Conservation (phyloP, 1,284 basidiomycete genomes). For the Tranzscheliella williamsii region DNA sequence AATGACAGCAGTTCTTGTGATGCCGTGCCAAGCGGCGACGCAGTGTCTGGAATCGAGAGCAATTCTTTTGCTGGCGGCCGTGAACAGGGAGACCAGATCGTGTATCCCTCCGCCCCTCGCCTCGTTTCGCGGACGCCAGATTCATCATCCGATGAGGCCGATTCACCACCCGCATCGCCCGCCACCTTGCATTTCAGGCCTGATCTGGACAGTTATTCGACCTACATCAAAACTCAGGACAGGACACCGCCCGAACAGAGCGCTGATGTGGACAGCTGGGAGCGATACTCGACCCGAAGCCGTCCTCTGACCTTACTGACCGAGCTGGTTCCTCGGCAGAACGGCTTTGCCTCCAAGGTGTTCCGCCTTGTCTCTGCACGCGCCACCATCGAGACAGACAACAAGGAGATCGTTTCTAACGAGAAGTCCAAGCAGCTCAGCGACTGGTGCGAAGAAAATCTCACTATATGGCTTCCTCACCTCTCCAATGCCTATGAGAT, state of each 20-base stretch:
- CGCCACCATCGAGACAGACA: slow-evolving; percentile 28
- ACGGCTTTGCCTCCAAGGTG: slow-evolving; percentile 25
- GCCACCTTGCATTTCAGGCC: neutral
- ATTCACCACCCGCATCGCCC: slow-evolving; percentile 2
- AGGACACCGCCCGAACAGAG: slow-evolving; percentile 9
- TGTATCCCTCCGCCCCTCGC: slow-evolving; percentile 20
- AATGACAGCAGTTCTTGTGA: slow-evolving; percentile 1
- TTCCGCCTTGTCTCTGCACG: slow-evolving; percentile 36
- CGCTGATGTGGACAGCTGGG: slow-evolving; percentile 30
- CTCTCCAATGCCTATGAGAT: slow-evolving; percentile 24
- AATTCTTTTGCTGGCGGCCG: slow-evolving; percentile 27
- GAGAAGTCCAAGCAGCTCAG: slow-evolving; percentile 27
- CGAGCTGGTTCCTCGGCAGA: slow-evolving; percentile 28
- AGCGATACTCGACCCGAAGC: slow-evolving; percentile 27
- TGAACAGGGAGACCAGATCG: slow-evolving; percentile 22
- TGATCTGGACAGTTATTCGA: neutral
- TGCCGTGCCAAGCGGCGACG: slow-evolving; percentile 6
- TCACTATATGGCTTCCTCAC: slow-evolving; percentile 29
- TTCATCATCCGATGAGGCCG: slow-evolving; percentile 14
- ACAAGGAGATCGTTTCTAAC: slow-evolving; percentile 19
- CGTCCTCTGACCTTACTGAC: slow-evolving; percentile 28
- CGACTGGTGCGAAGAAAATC: slow-evolving; percentile 35
- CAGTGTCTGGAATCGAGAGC: slow-evolving; percentile 5
- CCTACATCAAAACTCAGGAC: slow-evolving; percentile 23
- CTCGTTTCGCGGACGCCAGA: slow-evolving; percentile 23